These are phyloP conservation scores for Rhizopogon vulgaris DNA, from an alignment of 768 basidiomycete genomes.

Conservation along the genomic window DNA sequence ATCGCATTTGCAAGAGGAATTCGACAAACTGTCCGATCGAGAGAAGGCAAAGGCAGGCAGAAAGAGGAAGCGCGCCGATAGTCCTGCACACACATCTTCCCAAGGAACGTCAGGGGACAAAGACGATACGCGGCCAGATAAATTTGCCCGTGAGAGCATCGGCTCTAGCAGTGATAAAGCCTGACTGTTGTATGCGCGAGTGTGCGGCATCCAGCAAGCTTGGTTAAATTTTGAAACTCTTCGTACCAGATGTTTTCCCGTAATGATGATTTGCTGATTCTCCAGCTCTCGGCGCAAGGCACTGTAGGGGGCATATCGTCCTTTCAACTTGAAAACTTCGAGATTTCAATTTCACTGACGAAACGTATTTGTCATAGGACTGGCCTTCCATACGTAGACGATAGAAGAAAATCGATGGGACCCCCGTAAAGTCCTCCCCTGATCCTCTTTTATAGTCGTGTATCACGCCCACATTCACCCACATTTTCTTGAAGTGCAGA, in stretches of 20 bases:
- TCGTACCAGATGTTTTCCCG: background rate
- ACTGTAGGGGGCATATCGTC: background rate
- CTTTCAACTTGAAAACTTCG: too few relatives aligned
- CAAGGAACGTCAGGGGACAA: background rate
- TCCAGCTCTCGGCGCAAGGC: background rate
- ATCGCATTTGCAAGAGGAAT: constrained; percentile 70
- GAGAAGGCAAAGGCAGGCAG: constrained; percentile 36
- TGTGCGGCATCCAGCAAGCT: background rate
- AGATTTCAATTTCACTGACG: background rate
- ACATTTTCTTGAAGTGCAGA: too few relatives aligned
- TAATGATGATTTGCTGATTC: background rate
- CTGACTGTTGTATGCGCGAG: background rate
- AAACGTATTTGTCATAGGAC: background rate
- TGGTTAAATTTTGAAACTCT: background rate
- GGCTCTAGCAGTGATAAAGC: background rate
- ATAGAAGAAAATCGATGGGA: too few relatives aligned
- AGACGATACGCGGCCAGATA: background rate
- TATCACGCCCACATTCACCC: too few relatives aligned
- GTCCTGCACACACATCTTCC: background rate
- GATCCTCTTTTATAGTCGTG: too few relatives aligned
- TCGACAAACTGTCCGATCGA: constrained; percentile 41
- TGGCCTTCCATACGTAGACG: too few relatives aligned
- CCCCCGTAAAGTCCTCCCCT: too few relatives aligned
- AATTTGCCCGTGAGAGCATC: background rate
- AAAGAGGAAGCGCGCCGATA: constrained; percentile 34